Conservation (phyloP, 2,329 filamentous ascomycete genomes). For the Pyricularia sp. region DNA sequence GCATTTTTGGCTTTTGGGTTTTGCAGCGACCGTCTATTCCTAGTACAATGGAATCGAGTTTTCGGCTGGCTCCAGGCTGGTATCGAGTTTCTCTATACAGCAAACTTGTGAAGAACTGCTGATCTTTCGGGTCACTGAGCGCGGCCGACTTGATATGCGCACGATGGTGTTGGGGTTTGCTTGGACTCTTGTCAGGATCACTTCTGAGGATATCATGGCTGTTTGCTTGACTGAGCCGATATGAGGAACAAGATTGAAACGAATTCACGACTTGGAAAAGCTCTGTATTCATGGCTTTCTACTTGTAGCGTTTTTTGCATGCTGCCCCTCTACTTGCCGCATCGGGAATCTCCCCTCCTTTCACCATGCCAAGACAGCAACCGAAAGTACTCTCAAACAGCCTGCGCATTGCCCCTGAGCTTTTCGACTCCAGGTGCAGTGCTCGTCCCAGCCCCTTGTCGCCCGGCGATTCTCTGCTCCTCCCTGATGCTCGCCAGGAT, state of each 20-base stretch:
- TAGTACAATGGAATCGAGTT: not conserved
- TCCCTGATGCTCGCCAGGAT: conserved; percentile 47
- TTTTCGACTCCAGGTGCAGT: conserved; percentile 13
- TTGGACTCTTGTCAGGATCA: not conserved
- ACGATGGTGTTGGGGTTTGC: too few species aligned
- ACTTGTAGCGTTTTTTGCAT: not conserved
- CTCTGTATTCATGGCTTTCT: not conserved
- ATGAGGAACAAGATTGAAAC: conserved; percentile 4
- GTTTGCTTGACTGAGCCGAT: not conserved
- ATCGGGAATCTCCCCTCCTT: not conserved
- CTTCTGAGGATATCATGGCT: not conserved
- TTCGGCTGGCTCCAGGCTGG: not conserved
- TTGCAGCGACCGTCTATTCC: not conserved
- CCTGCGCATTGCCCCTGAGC: conserved; percentile 1
- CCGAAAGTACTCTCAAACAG: conserved; percentile 13
- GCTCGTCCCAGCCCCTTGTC: conserved; percentile 14
- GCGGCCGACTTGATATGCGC: not conserved
- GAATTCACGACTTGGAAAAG: not conserved
- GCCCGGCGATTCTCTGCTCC: conserved; percentile 38
- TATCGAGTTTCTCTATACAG: not conserved
- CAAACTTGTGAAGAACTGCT: not conserved
- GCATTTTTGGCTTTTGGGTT: not conserved
- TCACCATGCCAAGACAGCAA: not conserved
- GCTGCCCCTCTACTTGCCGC: not conserved
- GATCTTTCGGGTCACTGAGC: not conserved